A percentile compares a stretch with the other conserved stretches of the same genome.
Conservation (phyloP, 176 grass and related monocot genomes). For the Poa pratensis region DNA sequence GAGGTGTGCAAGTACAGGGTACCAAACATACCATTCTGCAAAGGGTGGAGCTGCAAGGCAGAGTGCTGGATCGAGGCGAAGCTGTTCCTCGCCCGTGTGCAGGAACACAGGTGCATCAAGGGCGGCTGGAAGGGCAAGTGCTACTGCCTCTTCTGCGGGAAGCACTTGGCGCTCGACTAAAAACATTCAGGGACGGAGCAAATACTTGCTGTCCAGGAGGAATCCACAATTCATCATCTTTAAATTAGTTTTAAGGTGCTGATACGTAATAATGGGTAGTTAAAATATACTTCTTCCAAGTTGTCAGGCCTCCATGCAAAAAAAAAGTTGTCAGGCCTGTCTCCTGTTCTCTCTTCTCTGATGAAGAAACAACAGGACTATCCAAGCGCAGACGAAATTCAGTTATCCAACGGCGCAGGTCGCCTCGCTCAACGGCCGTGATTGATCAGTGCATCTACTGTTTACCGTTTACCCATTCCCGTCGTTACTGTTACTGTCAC, state of each 20-base stretch:
- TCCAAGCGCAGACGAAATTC: too few species aligned
- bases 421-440: background rate
- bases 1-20: background rate
- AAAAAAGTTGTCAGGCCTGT: too few species aligned
- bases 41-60: conserved; percentile 35
- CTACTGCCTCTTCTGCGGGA: conserved; percentile 14
- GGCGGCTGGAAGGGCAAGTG: conserved; percentile 12
- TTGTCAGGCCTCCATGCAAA: too few species aligned
- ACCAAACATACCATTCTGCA: conserved; percentile 22
- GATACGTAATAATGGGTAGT: too few species aligned
- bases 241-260: too few species aligned
- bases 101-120: conserved; percentile 19
- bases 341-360: too few species aligned
- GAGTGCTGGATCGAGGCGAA: conserved; percentile 41
- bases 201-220: background rate
- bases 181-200: background rate
- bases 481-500: background rate
- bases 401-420: background rate
- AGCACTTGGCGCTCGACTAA: background rate
- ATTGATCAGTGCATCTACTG: background rate
- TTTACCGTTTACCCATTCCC: background rate
- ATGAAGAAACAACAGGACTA: too few species aligned
- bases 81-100: background rate
- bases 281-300: too few species aligned
- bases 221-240: background rate